A percentile compares a stretch with the other conserved stretches of the same genome.
These are phyloP conservation scores for Gynochthodes officinalis DNA, from an alignment of 257 asterid species.

Conservation along the genomic window DNA sequence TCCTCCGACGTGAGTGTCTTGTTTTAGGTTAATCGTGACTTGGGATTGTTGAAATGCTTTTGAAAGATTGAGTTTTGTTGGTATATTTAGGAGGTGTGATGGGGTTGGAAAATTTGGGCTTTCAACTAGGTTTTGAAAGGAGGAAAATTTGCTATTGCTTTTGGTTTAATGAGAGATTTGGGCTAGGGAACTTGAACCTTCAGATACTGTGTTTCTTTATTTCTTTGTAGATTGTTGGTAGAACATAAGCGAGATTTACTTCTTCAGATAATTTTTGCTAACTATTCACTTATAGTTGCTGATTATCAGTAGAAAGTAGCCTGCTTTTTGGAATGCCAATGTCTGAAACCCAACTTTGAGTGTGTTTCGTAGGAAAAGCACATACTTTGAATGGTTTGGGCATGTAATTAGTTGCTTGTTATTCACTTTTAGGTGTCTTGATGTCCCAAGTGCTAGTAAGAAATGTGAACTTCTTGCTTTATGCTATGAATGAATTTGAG, in stretches of 20 bases:
- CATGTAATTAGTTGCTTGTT: not conserved
- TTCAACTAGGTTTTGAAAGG: not conserved
- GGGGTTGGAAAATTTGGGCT: not conserved
- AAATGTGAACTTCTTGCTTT: not conserved
- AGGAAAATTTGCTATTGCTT: not conserved
- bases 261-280: not conserved
- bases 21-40: not conserved
- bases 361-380: too few relatives aligned
- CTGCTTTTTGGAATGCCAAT: conserved; percentile 2
- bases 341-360: not conserved
- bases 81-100: not conserved
- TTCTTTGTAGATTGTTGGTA: not conserved
- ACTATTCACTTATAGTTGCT: not conserved
- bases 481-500: not conserved
- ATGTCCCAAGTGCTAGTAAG: not conserved
- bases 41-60: not conserved
- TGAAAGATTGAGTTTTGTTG: not conserved
- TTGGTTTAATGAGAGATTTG: not conserved
- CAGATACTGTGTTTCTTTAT: too few relatives aligned
- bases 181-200: not conserved
- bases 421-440: not conserved
- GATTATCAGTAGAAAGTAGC: not conserved
- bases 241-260: not conserved
- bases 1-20: too few relatives aligned
- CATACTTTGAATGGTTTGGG: not conserved